Conservation (phyloP, 345 rosid species). For the Gossypium mustelinum region DNA sequence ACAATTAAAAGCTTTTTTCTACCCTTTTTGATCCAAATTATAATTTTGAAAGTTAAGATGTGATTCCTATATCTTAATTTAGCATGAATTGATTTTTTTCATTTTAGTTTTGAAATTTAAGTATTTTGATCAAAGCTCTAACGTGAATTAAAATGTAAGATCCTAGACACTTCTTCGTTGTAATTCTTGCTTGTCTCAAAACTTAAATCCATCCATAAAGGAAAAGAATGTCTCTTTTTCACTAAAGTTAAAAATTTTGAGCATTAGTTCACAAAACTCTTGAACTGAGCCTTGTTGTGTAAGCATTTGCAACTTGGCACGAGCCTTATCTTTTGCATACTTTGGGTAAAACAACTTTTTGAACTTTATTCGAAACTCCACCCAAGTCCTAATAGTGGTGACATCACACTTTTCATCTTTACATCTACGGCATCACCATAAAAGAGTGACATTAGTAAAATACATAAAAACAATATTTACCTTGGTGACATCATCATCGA, state of each 20-base stretch:
- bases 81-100: too few species aligned
- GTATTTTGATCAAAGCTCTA: too few species aligned
- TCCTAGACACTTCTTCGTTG: too few species aligned
- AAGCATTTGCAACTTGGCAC: not conserved
- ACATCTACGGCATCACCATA: not conserved
- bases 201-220: too few species aligned
- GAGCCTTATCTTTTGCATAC: not conserved
- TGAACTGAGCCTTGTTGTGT: not conserved
- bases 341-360: not conserved
- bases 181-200: too few species aligned
- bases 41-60: too few species aligned
- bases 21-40: not conserved
- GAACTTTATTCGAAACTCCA: not conserved
- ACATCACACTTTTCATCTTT: not conserved
- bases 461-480: not conserved
- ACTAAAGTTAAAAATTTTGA: too few species aligned
- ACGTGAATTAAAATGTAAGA: too few species aligned
- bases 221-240: too few species aligned
- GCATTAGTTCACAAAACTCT: not conserved
- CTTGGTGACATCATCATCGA: not conserved
- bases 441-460: not conserved
- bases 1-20: not conserved
- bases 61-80: too few species aligned
- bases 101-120: too few species aligned
- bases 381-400: too few species aligned